These are phyloP conservation scores for Nemania abortiva DNA, from an alignment of 2,329 filamentous ascomycete genomes.

Conservation along the genomic window DNA sequence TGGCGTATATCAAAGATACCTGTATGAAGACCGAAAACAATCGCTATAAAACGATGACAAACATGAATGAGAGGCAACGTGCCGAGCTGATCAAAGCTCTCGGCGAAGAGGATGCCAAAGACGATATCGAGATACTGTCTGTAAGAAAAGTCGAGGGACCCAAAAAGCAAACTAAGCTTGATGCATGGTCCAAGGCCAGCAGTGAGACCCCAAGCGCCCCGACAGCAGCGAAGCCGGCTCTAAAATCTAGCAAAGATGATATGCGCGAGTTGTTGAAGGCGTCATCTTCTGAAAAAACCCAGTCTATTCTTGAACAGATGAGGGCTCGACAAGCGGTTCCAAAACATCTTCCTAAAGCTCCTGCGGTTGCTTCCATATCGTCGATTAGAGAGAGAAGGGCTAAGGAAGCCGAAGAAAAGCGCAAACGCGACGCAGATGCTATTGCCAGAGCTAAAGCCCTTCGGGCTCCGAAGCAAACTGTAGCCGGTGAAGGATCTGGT, in stretches of 20 bases:
- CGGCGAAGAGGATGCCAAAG: constrained; percentile 67
- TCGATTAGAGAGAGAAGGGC: constrained; percentile 80
- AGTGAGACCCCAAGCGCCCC: constrained; percentile 48
- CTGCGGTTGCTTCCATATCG: constrained; percentile 56
- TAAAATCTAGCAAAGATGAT: constrained; percentile 60
- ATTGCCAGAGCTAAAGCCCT: constrained; percentile 77
- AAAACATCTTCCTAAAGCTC: constrained; percentile 52
- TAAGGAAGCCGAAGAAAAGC: constrained; percentile 79
- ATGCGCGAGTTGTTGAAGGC: constrained; percentile 60
- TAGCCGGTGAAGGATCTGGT: constrained; percentile 83
- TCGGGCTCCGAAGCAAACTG: constrained; percentile 63
- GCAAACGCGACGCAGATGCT: constrained; percentile 76
- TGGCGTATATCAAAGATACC: constrained; percentile 73
- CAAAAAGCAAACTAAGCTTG: constrained; percentile 71
- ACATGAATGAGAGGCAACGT: constrained; percentile 83
- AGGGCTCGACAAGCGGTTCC: constrained; percentile 52
- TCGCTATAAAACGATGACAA: constrained; percentile 75
- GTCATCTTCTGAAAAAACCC: constrained; percentile 59
- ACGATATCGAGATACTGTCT: constrained; percentile 62
- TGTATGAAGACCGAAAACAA: constrained; percentile 71
- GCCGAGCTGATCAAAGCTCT: constrained; percentile 80
- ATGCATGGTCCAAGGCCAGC: constrained; percentile 70
- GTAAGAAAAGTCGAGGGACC: constrained; percentile 53
- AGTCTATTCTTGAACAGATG: constrained; percentile 60
- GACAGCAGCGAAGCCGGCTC: constrained; percentile 38